Evolutionary conservation across 2,329 filamentous ascomycete species (phyloP).

Genomic region (Fusarium penzigii): DNA sequence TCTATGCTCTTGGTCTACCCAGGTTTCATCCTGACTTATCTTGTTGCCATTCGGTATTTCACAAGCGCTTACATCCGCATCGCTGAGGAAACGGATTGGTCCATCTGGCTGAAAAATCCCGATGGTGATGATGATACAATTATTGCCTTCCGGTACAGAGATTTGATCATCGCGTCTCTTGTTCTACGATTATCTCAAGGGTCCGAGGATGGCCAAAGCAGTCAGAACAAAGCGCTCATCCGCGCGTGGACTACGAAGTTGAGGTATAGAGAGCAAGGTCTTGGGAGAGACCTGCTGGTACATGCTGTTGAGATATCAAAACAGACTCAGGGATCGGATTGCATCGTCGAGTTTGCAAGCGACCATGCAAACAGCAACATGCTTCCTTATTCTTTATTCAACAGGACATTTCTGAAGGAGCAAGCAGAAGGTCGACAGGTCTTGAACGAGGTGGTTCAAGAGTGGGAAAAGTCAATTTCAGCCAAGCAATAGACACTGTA

Average conservation of each 20-base stretch:
- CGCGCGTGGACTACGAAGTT: slow-evolving; percentile 80
- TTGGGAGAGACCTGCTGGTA: slow-evolving; percentile 71
- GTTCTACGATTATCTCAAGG: slow-evolving; percentile 56
- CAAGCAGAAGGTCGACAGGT: slow-evolving; percentile 40
- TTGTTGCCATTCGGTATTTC: slow-evolving; percentile 61
- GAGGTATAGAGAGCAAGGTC: slow-evolving; percentile 67
- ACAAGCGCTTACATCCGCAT: slow-evolving; percentile 63
- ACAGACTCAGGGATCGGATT: slow-evolving; percentile 61
- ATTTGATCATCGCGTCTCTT: slow-evolving; percentile 69
- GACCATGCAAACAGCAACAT: slow-evolving; percentile 72
- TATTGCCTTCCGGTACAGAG: slow-evolving; percentile 65
- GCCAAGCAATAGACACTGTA: too few relatives aligned
- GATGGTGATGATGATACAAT: slow-evolving; percentile 51
- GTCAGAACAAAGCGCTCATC: slow-evolving; percentile 65
- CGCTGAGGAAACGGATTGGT: slow-evolving; percentile 63
- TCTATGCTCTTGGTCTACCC: slow-evolving; percentile 56
- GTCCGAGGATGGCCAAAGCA: slow-evolving; percentile 19
- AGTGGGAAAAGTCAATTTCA: too few relatives aligned
- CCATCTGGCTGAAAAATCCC: slow-evolving; percentile 51
- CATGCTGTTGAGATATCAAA: slow-evolving; percentile 68
- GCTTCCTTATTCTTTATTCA: slow-evolving; percentile 61
- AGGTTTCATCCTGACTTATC: slow-evolving; percentile 62
- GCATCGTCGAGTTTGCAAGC: slow-evolving; percentile 67
- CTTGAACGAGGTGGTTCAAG: too few relatives aligned
- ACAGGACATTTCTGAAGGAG: slow-evolving; percentile 54